Percentiles rank a stretch among this genome's conserved stretches.
These are phyloP conservation scores for Inga leiocalycina DNA, from an alignment of 306 rosid species.

Conservation along the genomic window DNA sequence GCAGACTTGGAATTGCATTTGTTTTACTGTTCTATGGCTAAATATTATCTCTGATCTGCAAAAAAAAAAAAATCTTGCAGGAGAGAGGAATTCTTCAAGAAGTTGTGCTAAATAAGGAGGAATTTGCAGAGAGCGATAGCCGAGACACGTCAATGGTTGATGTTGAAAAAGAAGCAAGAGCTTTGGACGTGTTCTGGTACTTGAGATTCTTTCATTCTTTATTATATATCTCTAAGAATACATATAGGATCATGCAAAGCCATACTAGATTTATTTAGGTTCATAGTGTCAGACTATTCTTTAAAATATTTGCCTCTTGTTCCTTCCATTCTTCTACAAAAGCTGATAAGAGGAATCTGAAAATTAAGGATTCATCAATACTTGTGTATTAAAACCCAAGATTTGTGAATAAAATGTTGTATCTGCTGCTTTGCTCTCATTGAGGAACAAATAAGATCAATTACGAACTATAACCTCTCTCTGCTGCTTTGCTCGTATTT, in stretches of 20 bases:
- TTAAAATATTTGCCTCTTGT: slow-evolving; percentile 9
- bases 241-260: slow-evolving; percentile 13
- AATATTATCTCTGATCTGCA: background rate
- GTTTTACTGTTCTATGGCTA: background rate
- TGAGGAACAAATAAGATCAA: background rate
- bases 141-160: slow-evolving; percentile 49
- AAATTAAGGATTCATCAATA: slow-evolving; percentile 36
- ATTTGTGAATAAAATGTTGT: slow-evolving; percentile 29
- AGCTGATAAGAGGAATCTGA: slow-evolving; percentile 31
- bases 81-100: slow-evolving; percentile 66
- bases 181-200: slow-evolving; percentile 85
- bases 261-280: slow-evolving; percentile 25
- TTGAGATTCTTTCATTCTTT: slow-evolving; percentile 48
- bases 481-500: background rate
- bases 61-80: slow-evolving; percentile 34
- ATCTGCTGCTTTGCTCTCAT: background rate
- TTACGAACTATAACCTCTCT: background rate
- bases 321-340: slow-evolving; percentile 25
- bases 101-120: slow-evolving; percentile 53
- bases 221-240: background rate
- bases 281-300: slow-evolving; percentile 8
- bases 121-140: slow-evolving; percentile 44
- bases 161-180: slow-evolving; percentile 71
- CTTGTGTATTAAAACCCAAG: slow-evolving; percentile 4
- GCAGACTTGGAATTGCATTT: background rate